phyloP scores from a whole-genome alignment of 2,329 filamentous ascomycete species.

The Pseudogymnoascus sp. region DNA sequence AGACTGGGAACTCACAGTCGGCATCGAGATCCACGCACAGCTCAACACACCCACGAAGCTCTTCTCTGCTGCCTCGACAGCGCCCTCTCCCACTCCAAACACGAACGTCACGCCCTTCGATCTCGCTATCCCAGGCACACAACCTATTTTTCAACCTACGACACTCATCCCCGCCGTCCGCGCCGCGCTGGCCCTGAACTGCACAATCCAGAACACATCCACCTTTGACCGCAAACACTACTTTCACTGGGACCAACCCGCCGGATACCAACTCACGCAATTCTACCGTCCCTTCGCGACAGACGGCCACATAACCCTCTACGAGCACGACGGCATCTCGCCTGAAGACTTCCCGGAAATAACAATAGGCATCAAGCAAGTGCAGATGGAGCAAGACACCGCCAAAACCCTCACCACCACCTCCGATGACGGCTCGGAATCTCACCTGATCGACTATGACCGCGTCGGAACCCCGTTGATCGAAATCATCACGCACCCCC shows the following conservation, averaged over 20 bases:
- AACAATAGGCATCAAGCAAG: slow-evolving; percentile 75
- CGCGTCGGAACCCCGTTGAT: slow-evolving; percentile 84
- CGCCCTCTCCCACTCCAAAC: slow-evolving; percentile 64
- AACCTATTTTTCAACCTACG: slow-evolving; percentile 75
- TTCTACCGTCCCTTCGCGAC: slow-evolving; percentile 71
- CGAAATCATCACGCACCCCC: slow-evolving; percentile 87
- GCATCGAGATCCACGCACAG: slow-evolving; percentile 95
- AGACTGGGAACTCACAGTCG: slow-evolving; percentile 87
- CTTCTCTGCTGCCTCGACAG: slow-evolving; percentile 66
- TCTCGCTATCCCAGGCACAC: slow-evolving; percentile 77
- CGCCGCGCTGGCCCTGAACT: slow-evolving; percentile 77
- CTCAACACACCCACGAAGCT: slow-evolving; percentile 83
- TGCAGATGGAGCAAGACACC: slow-evolving; percentile 97
- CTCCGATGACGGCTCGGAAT: slow-evolving; percentile 57
- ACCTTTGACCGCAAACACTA: slow-evolving; percentile 96
- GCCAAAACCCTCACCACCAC: slow-evolving; percentile 64
- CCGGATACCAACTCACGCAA: slow-evolving; percentile 96
- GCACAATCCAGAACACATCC: slow-evolving; percentile 66
- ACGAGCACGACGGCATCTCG: slow-evolving; percentile 69
- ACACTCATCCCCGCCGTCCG: slow-evolving; percentile 83
- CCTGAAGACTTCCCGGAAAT: slow-evolving; percentile 51
- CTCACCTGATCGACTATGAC: slow-evolving; percentile 85
- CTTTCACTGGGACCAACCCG: slow-evolving; percentile 96
- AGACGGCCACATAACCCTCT: slow-evolving; percentile 64
- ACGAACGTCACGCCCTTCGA: slow-evolving; percentile 86